A percentile compares a stretch with the other conserved stretches of the same genome.
These are phyloP conservation scores for Durio zibethinus DNA, from an alignment of 345 rosid genomes.

Conservation along the genomic window DNA sequence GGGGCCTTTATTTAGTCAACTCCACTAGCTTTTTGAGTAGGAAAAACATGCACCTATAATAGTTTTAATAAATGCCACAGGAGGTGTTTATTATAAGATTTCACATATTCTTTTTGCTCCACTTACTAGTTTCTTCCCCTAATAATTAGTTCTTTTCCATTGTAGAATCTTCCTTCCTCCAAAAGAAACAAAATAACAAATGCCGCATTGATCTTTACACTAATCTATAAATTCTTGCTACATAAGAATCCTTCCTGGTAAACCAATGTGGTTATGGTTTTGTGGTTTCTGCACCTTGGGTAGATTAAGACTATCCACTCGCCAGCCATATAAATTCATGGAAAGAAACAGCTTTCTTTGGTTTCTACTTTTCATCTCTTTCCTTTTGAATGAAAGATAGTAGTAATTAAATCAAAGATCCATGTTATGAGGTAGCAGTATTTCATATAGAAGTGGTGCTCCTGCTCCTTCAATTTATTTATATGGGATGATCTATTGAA, in stretches of 20 bases:
- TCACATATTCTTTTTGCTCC: not conserved
- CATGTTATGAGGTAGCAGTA: not conserved
- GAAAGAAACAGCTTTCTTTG: not conserved
- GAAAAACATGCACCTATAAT: too few species aligned
- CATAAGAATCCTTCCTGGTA: not conserved
- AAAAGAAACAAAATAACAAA: not conserved
- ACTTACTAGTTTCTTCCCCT: not conserved
- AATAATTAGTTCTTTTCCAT: not conserved
- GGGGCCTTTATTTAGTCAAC: not conserved
- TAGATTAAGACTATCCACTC: not conserved
- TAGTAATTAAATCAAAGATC: not conserved
- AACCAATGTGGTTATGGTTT: not conserved
- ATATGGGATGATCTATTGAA: not conserved
- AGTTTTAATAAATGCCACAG: too few species aligned
- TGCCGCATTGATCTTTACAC: not conserved
- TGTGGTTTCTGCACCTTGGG: not conserved
- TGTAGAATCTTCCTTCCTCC: not conserved
- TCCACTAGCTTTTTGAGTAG: too few species aligned
- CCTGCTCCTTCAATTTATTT: not conserved
- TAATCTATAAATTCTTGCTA: not conserved
- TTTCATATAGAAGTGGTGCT: not conserved
- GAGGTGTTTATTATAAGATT: not conserved
- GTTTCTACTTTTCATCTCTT: not conserved
- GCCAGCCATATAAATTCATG: not conserved
- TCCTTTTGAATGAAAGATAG: not conserved